Base-by-base conservation (phyloP, 2,329 filamentous ascomycete species). In the Intubia oerlemansii region DNA sequence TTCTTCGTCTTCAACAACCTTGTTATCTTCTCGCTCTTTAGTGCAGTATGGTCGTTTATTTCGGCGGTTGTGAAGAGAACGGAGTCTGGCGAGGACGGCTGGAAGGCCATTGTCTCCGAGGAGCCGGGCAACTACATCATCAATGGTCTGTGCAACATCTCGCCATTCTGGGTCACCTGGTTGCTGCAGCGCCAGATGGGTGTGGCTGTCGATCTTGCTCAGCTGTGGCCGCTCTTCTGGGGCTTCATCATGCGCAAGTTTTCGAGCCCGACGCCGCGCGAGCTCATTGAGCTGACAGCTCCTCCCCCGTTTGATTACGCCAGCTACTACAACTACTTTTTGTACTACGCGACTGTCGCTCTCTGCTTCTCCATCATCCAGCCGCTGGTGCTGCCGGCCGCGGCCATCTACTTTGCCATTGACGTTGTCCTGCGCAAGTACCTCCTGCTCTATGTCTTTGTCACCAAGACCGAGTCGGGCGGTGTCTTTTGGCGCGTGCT, bases 1-100 rank as follows among this genome's bases (percentile, higher is more conserved):
- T 98, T 98, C 55, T 98, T 98, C 50, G 67, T 93, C 29, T 82
- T 98, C 59, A 98, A 98, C 63, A 95, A 95, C 45, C 52, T 98
- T 31, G 57, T 98, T 39, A 72, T 95, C 33, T 95, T 95, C 50
- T 93, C 84, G 9, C 57, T 92, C 10, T 95, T 95, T 49, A 80
- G 78, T 25, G 71, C 79, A 2, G 52, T 82, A 11, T 93, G 80
- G 69, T 56, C 57, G 2, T 82, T 84, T 41, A 56, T 82, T 7
- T 53, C 69, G 1, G 56, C 56, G 5, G 68, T 91, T 21, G 54
- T 84, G 25, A 45, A 64, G 4, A 52, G 61, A 25, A 66, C 66
- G 0, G 48, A 59, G 4, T 50, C 60, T 0, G 62, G 67, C 22
- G 52, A 59, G 12, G 59, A 73, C 39, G 65, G 69, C 9, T 79